These are phyloP conservation scores for Vinca minor DNA, from an alignment of 257 asterid genomes.

Conservation along the genomic window DNA sequence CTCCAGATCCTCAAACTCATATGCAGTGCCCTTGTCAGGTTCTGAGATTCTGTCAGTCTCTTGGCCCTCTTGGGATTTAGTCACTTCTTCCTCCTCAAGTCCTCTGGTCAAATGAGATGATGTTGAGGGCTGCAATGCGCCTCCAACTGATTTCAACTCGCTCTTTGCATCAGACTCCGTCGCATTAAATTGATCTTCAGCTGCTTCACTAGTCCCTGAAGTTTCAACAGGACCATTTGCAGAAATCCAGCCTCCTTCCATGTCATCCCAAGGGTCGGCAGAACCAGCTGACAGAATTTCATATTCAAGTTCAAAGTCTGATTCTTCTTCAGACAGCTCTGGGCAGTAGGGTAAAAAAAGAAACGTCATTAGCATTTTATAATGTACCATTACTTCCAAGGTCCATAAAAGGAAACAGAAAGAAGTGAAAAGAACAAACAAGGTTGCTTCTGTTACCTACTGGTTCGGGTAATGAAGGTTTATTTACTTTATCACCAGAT, in stretches of 20 bases:
- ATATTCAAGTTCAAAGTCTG: constrained; percentile 69
- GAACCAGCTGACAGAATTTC: constrained; percentile 69
- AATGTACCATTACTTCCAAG: background rate
- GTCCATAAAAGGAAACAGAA: background rate
- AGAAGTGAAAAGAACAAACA: background rate
- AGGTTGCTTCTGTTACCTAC: constrained; percentile 42
- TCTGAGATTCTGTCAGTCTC: constrained; percentile 29
- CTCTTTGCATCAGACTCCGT: constrained; percentile 18
- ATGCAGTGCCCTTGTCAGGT: constrained; percentile 40
- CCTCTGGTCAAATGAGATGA: constrained; percentile 30
- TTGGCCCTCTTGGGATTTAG: constrained; percentile 1
- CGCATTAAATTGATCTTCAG: constrained; percentile 22
- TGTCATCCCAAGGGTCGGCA: constrained; percentile 70
- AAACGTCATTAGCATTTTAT: background rate
- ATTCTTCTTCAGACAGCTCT: constrained; percentile 74
- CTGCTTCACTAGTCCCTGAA: constrained; percentile 23
- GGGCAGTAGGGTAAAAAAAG: constrained; percentile 21
- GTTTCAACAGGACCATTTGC: constrained; percentile 44
- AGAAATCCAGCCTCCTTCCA: constrained; percentile 51
- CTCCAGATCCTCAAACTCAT: constrained; percentile 77
- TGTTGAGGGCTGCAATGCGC: constrained; percentile 35
- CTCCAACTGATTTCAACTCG: constrained; percentile 20
- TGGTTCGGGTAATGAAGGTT: constrained; percentile 65
- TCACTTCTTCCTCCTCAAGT: constrained; percentile 27
- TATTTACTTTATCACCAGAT: constrained; percentile 72